Percentiles rank a stretch among this genome's conserved stretches.
Conservation (phyloP, 768 basidiomycete species). For the Atractiella rhizophila region DNA sequence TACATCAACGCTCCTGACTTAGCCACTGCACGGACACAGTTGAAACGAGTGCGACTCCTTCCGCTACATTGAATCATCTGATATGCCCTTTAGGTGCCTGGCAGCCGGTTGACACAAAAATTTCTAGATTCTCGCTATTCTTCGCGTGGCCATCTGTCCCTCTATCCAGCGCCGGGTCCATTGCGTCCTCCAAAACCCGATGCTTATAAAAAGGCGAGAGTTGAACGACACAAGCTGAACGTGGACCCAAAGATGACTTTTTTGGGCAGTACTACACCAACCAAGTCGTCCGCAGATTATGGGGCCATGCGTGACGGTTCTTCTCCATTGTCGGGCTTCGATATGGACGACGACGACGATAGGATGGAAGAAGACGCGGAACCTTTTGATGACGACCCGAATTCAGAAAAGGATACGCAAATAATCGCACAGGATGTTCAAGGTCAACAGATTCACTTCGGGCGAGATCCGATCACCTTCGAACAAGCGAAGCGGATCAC, state of each 20-base stretch:
- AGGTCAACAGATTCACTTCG: slow-evolving; percentile 46
- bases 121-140: slow-evolving; percentile 40
- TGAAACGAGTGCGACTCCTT: slow-evolving; percentile 39
- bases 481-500: slow-evolving; percentile 34
- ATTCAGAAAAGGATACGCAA: slow-evolving; percentile 16
- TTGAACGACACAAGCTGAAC: neutral
- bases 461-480: slow-evolving; percentile 62
- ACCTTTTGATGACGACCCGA: slow-evolving; percentile 41
- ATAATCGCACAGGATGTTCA: slow-evolving; percentile 19
- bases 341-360: neutral
- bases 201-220: neutral
- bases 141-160: slow-evolving; percentile 17
- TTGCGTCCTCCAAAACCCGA: slow-evolving; percentile 9
- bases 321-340: neutral
- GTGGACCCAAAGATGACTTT: neutral
- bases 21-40: slow-evolving; percentile 42
- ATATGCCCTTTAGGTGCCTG: slow-evolving; percentile 41
- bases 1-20: slow-evolving; percentile 43
- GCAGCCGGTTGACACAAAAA: slow-evolving; percentile 92
- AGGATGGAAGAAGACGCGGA: slow-evolving; percentile 29
- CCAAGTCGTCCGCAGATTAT: too few species aligned
- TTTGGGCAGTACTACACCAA: too few species aligned
- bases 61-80: neutral
- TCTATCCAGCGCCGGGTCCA: slow-evolving; percentile 6
- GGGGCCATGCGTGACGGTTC: neutral